Evolutionary conservation across 805 yeast genomes (phyloP), one percentile per base, ranked within the genome.

Genomic region (Debaryomyces prosopidis): DNA sequence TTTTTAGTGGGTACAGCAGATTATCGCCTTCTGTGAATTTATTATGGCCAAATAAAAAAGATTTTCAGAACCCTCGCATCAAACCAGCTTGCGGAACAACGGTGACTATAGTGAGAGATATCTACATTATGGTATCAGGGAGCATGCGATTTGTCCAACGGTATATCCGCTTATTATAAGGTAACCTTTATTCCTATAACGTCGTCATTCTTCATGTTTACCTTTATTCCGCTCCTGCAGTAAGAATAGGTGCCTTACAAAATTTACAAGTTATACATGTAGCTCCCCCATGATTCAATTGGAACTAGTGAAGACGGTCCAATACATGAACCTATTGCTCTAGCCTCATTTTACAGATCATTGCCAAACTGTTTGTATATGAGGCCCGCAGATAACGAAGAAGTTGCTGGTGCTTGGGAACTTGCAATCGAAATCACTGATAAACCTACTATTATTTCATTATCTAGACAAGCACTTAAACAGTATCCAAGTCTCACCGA

Each of bases 111-210:
- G 82, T 46, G 99, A 98, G 66, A 85, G 96, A 68, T 92, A 92
- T 77, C 79, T 92, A 71, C 86, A 97, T 77, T 92, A 85, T 70
- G 99, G 99, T 84, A 96, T 92, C 55, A 87, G 99, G 75, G 99
- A 92, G 79, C 98, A 94, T 75, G 97, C 89, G 71, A 90, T 92
- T 97, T 97, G 96, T 76, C 91, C 83, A 92, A 94, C 75, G 99
- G 99, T 85, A 87, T 92, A 59, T 79, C 94, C 48, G 97, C 97
- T 45, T 92, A 47, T 48, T 51, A 75, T 64, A 87, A 86, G 73
- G 87, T 86, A 52, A 89, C 88, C 76, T 82, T 77, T 79, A 87
- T 84, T 71, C 85, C 90, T 59, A 90, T 84, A 76, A 97, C 97
- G 69, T 98, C 96, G 74, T 94, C 99, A 63, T 92, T 92, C 90